These are phyloP conservation scores for Lachnellula cervina DNA, from an alignment of 2,329 filamentous ascomycete genomes.

Conservation along the genomic window DNA sequence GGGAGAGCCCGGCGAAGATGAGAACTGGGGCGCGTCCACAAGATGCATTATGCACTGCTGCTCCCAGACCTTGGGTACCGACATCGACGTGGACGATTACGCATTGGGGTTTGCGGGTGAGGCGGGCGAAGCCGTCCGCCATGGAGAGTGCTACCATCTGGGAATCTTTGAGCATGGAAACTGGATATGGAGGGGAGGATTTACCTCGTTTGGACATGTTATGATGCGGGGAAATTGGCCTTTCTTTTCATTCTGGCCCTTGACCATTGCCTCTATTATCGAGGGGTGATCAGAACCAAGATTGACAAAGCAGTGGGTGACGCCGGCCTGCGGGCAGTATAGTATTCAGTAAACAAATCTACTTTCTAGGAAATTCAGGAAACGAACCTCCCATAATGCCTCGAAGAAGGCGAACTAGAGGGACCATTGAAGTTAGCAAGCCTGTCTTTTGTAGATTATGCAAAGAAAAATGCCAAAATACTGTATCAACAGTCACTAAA, in stretches of 20 bases:
- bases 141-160: slow-evolving; percentile 72
- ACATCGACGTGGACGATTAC: slow-evolving; percentile 68
- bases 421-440: background rate
- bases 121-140: slow-evolving; percentile 68
- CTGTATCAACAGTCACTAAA: background rate
- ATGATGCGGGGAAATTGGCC: slow-evolving; percentile 61
- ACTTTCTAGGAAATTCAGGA: background rate
- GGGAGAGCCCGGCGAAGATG: slow-evolving; percentile 70
- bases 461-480: background rate
- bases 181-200: slow-evolving; percentile 1
- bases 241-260: slow-evolving; percentile 62
- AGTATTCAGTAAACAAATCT: background rate
- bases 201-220: slow-evolving; percentile 66
- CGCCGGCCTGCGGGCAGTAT: slow-evolving; percentile 36
- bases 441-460: background rate
- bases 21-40: slow-evolving; percentile 64
- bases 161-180: slow-evolving; percentile 5
- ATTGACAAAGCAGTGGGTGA: slow-evolving; percentile 54
- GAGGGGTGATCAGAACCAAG: slow-evolving; percentile 59
- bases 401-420: slow-evolving; percentile 62
- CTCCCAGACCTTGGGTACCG: slow-evolving; percentile 63
- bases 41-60: slow-evolving; percentile 68
- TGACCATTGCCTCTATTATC: slow-evolving; percentile 69
- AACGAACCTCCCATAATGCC: slow-evolving; percentile 56
- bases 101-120: slow-evolving; percentile 62